These are phyloP conservation scores for Salix exigua DNA, from an alignment of 345 rosid genomes.

Conservation along the genomic window DNA sequence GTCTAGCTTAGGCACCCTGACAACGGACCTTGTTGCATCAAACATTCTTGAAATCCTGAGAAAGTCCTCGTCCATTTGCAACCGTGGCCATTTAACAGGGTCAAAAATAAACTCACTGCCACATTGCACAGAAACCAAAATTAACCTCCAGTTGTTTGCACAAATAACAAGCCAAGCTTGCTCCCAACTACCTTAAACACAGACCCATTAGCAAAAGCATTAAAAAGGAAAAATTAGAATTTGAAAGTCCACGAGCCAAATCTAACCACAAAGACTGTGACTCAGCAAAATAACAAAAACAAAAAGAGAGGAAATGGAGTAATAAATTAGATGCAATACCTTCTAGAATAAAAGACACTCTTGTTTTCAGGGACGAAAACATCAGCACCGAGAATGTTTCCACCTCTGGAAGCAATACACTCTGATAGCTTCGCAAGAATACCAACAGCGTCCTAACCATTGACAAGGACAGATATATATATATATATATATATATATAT, in stretches of 20 bases:
- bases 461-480: not conserved
- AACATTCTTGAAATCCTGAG: conserved; percentile 49
- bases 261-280: not conserved
- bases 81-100: conserved; percentile 71
- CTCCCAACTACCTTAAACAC: not conserved
- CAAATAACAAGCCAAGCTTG: not conserved
- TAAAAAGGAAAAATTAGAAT: not conserved
- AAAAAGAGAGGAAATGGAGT: not conserved
- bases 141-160: not conserved
- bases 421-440: conserved; percentile 89
- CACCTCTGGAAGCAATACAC: conserved; percentile 88
- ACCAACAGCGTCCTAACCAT: conserved; percentile 67
- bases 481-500: not conserved
- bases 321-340: conserved; percentile 31
- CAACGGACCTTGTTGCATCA: conserved; percentile 60
- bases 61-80: conserved; percentile 71
- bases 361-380: conserved; percentile 79
- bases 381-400: conserved; percentile 87
- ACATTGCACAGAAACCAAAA: conserved; percentile 7
- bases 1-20: conserved; percentile 73
- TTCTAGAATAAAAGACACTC: conserved; percentile 84
- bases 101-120: conserved; percentile 74
- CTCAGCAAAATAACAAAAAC: not conserved
- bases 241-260: not conserved
- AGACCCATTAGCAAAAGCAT: not conserved